Conservation (phyloP, 495 filamentous ascomycete species). For the Penicillium robsamsonii region DNA sequence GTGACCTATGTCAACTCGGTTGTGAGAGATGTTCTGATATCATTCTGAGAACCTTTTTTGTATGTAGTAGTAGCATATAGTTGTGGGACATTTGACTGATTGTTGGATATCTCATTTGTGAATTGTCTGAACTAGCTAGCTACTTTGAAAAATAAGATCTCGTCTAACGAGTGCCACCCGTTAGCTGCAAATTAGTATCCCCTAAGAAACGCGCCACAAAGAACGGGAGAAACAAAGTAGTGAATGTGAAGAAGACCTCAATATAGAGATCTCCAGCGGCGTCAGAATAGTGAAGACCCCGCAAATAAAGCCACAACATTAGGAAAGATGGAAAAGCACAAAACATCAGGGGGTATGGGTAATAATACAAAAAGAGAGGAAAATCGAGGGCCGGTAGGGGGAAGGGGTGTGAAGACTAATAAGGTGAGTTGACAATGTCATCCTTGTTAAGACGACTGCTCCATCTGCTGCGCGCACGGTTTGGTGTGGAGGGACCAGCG, state of each 20-base stretch:
- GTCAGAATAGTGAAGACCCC: background rate
- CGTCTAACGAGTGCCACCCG: background rate
- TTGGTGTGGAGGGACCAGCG: slow-evolving; percentile 58
- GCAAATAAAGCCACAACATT: slow-evolving; percentile 5
- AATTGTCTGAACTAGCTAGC: slow-evolving; percentile 2
- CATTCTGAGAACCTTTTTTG: too few relatives aligned
- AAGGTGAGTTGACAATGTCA: slow-evolving; percentile 84
- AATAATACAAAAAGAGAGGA: slow-evolving; percentile 26
- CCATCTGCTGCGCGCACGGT: slow-evolving; percentile 42
- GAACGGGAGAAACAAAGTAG: background rate
- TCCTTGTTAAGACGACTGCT: slow-evolving; percentile 62
- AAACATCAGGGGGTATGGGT: slow-evolving; percentile 43
- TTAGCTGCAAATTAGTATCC: background rate
- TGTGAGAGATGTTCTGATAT: too few relatives aligned
- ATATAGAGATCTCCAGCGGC: background rate
- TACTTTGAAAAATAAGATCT: background rate
- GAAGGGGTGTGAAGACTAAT: slow-evolving; percentile 41
- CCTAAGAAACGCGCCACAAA: background rate
- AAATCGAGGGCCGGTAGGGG: slow-evolving; percentile 9
- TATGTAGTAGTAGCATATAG: too few relatives aligned
- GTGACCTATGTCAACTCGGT: too few relatives aligned
- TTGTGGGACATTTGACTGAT: background rate
- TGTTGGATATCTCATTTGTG: background rate
- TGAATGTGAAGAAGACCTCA: background rate
- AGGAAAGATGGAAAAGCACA: slow-evolving; percentile 18